phyloP scores from a whole-genome alignment of 176 grass and related monocot species.

The Musa itinerans region DNA sequence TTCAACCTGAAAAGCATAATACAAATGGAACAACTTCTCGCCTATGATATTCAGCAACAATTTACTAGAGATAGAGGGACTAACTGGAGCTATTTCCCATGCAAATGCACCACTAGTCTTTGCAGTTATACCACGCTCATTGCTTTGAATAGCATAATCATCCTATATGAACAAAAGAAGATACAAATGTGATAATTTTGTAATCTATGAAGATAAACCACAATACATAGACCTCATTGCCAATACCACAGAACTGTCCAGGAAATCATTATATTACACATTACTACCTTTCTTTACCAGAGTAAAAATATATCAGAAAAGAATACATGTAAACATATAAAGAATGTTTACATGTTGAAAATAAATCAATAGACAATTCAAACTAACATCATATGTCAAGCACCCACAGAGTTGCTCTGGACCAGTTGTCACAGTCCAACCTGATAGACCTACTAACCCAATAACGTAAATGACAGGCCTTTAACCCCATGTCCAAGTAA shows the following conservation, averaged over 20 bases:
- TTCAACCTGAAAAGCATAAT: constrained; percentile 49
- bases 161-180: constrained; percentile 41
- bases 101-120: constrained; percentile 70
- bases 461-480: no score
- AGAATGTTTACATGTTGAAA: no score
- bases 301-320: no score
- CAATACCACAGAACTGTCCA: no score
- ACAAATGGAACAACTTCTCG: constrained; percentile 8
- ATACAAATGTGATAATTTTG: constrained; percentile 4
- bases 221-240: not conserved
- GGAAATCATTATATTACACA: no score
- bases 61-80: constrained; percentile 12
- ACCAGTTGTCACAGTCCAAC: no score
- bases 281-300: no score
- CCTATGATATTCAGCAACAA: constrained; percentile 11
- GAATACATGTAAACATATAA: no score
- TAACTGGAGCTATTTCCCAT: constrained; percentile 86
- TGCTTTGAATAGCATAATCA: constrained; percentile 85
- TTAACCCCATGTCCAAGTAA: not conserved
- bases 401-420: no score
- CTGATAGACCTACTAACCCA: no score
- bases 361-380: no score
- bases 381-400: no score
- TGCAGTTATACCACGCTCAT: constrained; percentile 87
- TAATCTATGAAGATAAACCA: not conserved